Conservation (phyloP, 2,329 filamentous ascomycete genomes). For the Talaromyces sp. region DNA sequence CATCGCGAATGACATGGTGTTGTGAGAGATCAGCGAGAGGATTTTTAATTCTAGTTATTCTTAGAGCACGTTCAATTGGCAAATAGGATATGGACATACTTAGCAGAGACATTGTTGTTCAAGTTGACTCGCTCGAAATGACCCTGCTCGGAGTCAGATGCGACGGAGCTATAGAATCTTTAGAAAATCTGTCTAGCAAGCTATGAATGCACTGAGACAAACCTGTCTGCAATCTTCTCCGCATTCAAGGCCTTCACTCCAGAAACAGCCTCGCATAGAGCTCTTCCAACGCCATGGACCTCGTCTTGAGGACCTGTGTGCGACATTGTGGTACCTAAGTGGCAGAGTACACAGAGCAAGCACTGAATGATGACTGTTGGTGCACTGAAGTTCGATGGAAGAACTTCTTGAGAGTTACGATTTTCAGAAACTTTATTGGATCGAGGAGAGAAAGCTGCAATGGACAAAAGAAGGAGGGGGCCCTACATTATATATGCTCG, state of each 20-base stretch:
- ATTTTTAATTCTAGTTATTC: conserved; percentile 43
- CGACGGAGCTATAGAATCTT: neutral
- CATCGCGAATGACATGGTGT: conserved; percentile 37
- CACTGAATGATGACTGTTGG: neutral
- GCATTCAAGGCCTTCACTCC: neutral
- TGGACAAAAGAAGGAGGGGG: neutral
- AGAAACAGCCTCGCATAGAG: neutral
- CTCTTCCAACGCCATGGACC: neutral
- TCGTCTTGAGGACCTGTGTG: neutral
- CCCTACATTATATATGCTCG: neutral
- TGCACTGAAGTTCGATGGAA: neutral
- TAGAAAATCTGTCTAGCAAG: neutral
- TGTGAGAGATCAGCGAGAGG: conserved; percentile 42
- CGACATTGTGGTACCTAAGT: neutral
- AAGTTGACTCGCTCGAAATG: conserved; percentile 24
- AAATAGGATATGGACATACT: conserved; percentile 19
- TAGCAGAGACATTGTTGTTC: conserved; percentile 28
- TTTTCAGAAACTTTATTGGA: neutral
- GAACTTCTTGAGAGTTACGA: neutral
- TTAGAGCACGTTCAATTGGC: neutral
- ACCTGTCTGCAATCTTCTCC: conserved; percentile 2
- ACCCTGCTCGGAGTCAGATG: conserved; percentile 17
- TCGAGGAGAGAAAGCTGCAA: neutral
- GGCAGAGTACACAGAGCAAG: neutral
- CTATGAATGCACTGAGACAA: neutral